Evolutionary conservation across 805 yeast species (phyloP).

Genomic region (Nakazawaea holstii): DNA sequence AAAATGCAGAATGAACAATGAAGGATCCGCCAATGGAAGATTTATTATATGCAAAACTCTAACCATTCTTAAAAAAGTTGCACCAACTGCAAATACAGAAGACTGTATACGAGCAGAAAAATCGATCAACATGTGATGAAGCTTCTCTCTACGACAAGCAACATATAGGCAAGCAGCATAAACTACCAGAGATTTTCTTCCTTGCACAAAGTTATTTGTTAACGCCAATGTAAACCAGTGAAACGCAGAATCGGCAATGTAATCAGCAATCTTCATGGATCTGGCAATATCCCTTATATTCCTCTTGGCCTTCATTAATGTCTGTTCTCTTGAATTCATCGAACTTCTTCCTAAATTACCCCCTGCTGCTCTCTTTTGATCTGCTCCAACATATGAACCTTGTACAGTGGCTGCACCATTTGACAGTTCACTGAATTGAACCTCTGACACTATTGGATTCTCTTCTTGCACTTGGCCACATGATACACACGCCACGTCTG

Average conservation of each 20-base stretch:
- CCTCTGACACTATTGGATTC: conserved; percentile 92
- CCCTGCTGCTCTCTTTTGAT: conserved; percentile 69
- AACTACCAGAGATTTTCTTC: conserved; percentile 93
- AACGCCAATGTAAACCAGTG: conserved; percentile 89
- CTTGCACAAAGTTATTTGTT: conserved; percentile 88
- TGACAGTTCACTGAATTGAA: conserved; percentile 87
- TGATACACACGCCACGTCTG: conserved; percentile 69
- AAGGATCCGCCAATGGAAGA: conserved; percentile 90
- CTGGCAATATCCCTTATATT: conserved; percentile 76
- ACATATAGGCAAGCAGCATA: conserved; percentile 92
- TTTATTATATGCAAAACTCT: conserved; percentile 71
- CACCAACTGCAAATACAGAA: conserved; percentile 91
- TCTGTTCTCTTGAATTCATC: conserved; percentile 84
- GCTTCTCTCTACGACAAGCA: conserved; percentile 86
- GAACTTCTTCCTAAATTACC: conserved; percentile 68
- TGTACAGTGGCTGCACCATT: conserved; percentile 95
- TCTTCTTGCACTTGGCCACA: conserved; percentile 92
- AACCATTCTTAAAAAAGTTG: conserved; percentile 92
- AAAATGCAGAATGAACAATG: conserved; percentile 88
- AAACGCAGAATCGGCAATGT: conserved; percentile 78
- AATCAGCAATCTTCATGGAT: conserved; percentile 76
- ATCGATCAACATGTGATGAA: conserved; percentile 95
- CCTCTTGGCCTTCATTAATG: conserved; percentile 76
- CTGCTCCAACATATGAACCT: conserved; percentile 89
- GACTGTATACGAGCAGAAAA: conserved; percentile 87